Conservation (phyloP, 805 yeast species). For the Hanseniaspora nectarophila region DNA sequence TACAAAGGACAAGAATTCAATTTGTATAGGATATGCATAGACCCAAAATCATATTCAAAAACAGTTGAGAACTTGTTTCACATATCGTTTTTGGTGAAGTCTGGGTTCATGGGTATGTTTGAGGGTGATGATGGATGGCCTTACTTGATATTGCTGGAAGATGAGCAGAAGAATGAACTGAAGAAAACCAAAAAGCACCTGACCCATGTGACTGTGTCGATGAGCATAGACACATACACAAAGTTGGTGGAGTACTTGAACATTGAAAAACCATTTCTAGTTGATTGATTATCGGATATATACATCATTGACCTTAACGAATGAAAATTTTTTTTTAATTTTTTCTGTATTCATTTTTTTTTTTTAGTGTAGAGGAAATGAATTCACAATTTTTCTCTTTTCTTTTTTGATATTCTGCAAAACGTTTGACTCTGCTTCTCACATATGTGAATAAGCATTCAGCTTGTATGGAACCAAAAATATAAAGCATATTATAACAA, state of each 20-base stretch:
- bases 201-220: slow-evolving; percentile 60
- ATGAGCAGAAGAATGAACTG: slow-evolving; percentile 22
- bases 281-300: background rate
- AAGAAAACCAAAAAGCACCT: slow-evolving; percentile 25
- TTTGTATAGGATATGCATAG: slow-evolving; percentile 54
- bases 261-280: slow-evolving; percentile 44
- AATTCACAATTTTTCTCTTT: background rate
- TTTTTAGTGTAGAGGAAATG: no score
- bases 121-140: slow-evolving; percentile 41
- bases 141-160: slow-evolving; percentile 27
- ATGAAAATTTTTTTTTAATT: slow-evolving; percentile 2
- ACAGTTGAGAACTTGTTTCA: slow-evolving; percentile 77
- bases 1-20: slow-evolving; percentile 36
- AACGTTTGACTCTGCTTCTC: no score
- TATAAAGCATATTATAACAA: no score
- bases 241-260: slow-evolving; percentile 40
- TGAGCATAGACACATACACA: slow-evolving; percentile 59
- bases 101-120: slow-evolving; percentile 50
- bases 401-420: no score
- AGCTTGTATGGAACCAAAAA: no score
- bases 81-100: slow-evolving; percentile 66
- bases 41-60: slow-evolving; percentile 66
- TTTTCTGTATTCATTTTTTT: no score
- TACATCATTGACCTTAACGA: background rate
- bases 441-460: no score